Base-by-base conservation (phyloP, 768 basidiomycete species). In the Suillus weaverae region DNA sequence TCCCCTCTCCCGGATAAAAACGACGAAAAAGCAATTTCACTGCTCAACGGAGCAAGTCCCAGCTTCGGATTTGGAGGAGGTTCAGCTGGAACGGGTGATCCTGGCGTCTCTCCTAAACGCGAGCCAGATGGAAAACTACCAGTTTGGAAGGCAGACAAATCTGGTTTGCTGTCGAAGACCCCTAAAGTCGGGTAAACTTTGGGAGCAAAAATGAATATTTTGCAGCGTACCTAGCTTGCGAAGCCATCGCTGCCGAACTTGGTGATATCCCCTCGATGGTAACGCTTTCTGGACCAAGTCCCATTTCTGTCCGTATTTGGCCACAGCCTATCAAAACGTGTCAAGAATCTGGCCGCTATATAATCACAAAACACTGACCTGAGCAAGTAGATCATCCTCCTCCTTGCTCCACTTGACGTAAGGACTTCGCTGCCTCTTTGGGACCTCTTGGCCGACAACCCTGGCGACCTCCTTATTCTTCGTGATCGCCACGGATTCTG, bases 331-430 rank as follows among this genome's bases (percentile, higher is more conserved):
- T 5, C 26, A 68, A 62, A 66, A 64, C 5, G 41, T 44, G 20
- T 13, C 62, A 57, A 55, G 2, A 8, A 61, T n/a, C 30, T 5
- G 16, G 30, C 33, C 1, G 7, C 39, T 7, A 16, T 26, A 9
- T 7, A 50, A 39, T 3, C 51, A 39, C 43, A 60, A 32, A 62
- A 62, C 22, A 61, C 71, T 9, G 60, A 79, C 80, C 69, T 80
- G 77, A 7, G 77, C 72, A 20, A 81, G 70, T 2, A 80, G 70
- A 26, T 80, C 79, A 44, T 80, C 80, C 60, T 80, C 80, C 62
- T 80, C 79, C 60, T 76, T 80, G 30, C 72, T 81, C 79, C 80
- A 80, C 57, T 80, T 80, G 57, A 79, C 69, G 61, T 81, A 81
- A 10, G 80, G 78, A 63, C 77, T 81, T 38, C 79, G 70, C 50